A percentile compares a stretch with the other conserved stretches of the same genome.
Evolutionary conservation across 257 asterid species (phyloP).

Genomic region (Nicotiana noctiflora): DNA sequence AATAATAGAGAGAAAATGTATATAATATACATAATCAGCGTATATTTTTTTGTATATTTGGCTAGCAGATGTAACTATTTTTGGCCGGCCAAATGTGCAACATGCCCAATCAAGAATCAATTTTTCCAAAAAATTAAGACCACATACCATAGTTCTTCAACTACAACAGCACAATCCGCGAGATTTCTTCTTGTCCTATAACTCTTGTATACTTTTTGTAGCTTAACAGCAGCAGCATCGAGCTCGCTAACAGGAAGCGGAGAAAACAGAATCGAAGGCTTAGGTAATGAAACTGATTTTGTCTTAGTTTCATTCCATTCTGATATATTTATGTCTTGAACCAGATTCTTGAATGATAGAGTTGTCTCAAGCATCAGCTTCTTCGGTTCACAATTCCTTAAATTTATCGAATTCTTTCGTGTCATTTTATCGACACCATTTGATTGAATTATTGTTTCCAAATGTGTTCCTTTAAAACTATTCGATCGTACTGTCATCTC

Average conservation of each 20-base stretch:
- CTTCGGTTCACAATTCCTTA: conserved; percentile 51
- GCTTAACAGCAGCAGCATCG: conserved; percentile 82
- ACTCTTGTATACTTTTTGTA: conserved; percentile 90
- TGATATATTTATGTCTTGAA: conserved; percentile 28
- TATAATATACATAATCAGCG: too few species aligned
- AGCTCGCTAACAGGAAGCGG: conserved; percentile 76
- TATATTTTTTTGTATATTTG: too few species aligned
- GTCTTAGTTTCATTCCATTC: conserved; percentile 12
- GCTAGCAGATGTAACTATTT: too few species aligned
- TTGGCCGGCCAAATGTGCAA: too few species aligned
- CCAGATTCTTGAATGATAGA: conserved; percentile 62
- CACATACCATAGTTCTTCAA: conserved; percentile 90
- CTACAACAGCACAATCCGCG: conserved; percentile 96
- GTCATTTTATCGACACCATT: conserved; percentile 25
- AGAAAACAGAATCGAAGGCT: conserved; percentile 52
- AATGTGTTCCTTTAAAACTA: conserved; percentile 28
- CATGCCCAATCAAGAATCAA: too few species aligned
- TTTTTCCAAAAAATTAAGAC: not conserved
- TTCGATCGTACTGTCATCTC: conserved; percentile 29
- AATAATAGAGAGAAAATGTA: too few species aligned
- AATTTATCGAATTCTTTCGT: conserved; percentile 53
- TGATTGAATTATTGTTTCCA: conserved; percentile 20
- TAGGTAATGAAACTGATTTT: conserved; percentile 39
- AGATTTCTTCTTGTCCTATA: conserved; percentile 82
- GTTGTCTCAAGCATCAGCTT: conserved; percentile 48